Conservation (phyloP, 2,329 filamentous ascomycete species). For the Tolypocladium tropicale region DNA sequence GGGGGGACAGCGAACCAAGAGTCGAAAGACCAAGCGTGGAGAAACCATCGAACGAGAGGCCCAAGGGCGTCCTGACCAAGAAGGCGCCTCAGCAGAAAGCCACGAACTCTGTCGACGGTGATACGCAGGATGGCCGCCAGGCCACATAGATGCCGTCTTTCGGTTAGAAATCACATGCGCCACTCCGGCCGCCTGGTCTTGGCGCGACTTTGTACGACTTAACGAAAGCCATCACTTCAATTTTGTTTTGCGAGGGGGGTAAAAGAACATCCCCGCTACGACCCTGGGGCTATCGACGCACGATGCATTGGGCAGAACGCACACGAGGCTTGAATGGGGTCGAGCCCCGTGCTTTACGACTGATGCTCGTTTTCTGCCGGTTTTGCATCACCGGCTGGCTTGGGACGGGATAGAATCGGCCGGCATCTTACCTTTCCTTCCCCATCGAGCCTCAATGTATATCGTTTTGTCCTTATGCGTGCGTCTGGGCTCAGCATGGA, state of each 20-base stretch:
- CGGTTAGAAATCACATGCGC: background rate
- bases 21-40: slow-evolving; percentile 16
- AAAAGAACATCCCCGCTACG: too few species aligned
- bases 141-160: background rate
- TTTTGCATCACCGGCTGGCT: background rate
- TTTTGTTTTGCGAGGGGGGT: background rate
- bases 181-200: background rate
- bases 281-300: too few species aligned
- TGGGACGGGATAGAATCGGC: background rate
- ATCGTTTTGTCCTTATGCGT: too few species aligned
- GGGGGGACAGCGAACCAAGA: slow-evolving; percentile 23
- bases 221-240: background rate
- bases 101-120: background rate
- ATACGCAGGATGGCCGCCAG: background rate
- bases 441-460: background rate
- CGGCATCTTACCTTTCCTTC: background rate
- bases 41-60: slow-evolving; percentile 5
- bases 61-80: slow-evolving; percentile 26
- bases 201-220: background rate
- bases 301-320: background rate
- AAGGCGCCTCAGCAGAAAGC: slow-evolving; percentile 9
- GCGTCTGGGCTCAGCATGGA: background rate
- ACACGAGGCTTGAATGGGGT: background rate
- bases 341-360: background rate
- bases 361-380: background rate